Evolutionary conservation across 2,329 filamentous ascomycete species (phyloP).

Genomic region (Xylaria sp.): DNA sequence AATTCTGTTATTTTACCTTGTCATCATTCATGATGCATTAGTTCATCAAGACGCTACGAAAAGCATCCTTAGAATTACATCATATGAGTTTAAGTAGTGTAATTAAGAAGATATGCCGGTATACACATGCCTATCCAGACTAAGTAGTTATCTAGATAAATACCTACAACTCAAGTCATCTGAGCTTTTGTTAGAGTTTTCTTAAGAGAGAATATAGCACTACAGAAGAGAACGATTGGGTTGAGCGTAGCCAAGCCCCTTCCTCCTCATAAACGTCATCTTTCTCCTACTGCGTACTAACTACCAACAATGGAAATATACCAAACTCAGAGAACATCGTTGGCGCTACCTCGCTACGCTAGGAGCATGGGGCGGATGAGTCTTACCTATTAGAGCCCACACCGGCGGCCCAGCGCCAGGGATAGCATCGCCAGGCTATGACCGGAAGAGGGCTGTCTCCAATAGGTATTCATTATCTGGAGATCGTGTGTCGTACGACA

Average conservation of each 20-base stretch:
- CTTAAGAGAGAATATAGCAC: too few species aligned
- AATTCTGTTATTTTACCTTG: neutral
- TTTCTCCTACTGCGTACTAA: neutral
- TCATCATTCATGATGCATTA: neutral
- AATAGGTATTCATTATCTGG: neutral
- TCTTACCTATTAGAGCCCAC: neutral
- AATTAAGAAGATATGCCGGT: neutral
- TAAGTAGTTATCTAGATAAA: neutral
- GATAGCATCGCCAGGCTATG: neutral
- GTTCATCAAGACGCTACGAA: neutral
- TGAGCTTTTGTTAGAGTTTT: neutral
- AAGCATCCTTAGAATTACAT: neutral
- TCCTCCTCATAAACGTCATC: neutral
- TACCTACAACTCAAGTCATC: neutral
- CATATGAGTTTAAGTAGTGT: neutral
- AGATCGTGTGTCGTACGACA: neutral
- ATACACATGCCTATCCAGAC: neutral
- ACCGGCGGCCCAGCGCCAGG: neutral
- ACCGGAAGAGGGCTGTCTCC: neutral
- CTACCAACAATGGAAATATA: too few species aligned
- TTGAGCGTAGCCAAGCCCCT: neutral
- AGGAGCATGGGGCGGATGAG: neutral
- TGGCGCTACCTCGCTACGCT: neutral
- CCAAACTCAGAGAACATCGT: slow-evolving; percentile 7
- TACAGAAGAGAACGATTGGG: neutral